These are phyloP conservation scores for Hypomyces rosellus DNA, from an alignment of 2,329 filamentous ascomycete species.

Conservation along the genomic window DNA sequence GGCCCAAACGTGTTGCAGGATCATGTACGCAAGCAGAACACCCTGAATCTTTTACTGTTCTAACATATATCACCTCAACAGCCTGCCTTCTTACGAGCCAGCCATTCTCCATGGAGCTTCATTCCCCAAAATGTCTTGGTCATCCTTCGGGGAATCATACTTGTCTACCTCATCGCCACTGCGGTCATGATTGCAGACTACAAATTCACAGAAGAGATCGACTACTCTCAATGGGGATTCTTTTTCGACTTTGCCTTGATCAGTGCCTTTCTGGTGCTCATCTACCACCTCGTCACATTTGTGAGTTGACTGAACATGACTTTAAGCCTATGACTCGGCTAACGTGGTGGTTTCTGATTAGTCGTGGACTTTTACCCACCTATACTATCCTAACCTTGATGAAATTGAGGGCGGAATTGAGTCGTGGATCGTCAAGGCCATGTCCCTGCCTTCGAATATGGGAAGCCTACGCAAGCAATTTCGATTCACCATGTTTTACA, in stretches of 20 bases:
- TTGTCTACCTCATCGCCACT: constrained; percentile 38
- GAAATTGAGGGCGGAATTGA: constrained; percentile 30
- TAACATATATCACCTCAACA: constrained; percentile 19
- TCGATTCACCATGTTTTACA: constrained; percentile 47
- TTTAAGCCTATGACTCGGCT: neutral
- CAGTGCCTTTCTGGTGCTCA: constrained; percentile 34
- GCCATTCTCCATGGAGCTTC: constrained; percentile 44
- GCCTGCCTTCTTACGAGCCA: constrained; percentile 46
- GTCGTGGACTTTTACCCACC: constrained; percentile 48
- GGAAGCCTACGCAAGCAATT: constrained; percentile 36
- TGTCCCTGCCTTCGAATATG: constrained; percentile 41
- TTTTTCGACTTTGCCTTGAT: constrained; percentile 46
- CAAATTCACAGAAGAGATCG: constrained; percentile 36
- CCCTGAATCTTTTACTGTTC: neutral
- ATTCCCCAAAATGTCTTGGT: constrained; percentile 42
- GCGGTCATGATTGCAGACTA: constrained; percentile 38
- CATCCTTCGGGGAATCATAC: constrained; percentile 34
- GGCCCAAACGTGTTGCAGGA: constrained; percentile 29
- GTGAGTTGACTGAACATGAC: constrained; percentile 29
- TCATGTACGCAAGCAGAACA: constrained; percentile 20
- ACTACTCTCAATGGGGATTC: constrained; percentile 34
- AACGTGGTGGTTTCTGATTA: constrained; percentile 16
- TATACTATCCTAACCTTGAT: constrained; percentile 39
- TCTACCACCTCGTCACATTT: constrained; percentile 41
- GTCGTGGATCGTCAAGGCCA: constrained; percentile 29